Percentiles rank a stretch among this genome's conserved stretches.
Conservation (phyloP, 176 grass and related monocot species). For the Puya raimondii region DNA sequence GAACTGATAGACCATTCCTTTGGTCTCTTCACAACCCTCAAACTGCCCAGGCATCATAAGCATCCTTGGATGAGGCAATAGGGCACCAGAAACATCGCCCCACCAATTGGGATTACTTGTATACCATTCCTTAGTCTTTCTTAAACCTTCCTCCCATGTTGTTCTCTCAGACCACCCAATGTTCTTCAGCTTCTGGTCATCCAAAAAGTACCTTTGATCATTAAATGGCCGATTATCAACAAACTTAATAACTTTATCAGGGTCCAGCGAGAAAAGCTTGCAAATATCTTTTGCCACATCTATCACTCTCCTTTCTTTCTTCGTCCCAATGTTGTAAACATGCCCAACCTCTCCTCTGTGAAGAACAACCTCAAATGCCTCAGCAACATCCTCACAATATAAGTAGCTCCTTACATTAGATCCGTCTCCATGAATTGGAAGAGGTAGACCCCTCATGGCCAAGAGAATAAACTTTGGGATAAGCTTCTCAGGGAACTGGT, state of each 20-base stretch:
- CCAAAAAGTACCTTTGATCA: constrained; percentile 78
- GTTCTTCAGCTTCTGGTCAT: constrained; percentile 76
- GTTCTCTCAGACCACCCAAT: constrained; percentile 68
- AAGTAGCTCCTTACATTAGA: constrained; percentile 76
- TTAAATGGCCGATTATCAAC: constrained; percentile 86
- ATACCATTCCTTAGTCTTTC: constrained; percentile 85
- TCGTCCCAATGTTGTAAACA: constrained; percentile 82
- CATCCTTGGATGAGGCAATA: constrained; percentile 78
- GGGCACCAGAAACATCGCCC: constrained; percentile 78
- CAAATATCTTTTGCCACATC: constrained; percentile 87
- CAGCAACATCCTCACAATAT: constrained; percentile 77
- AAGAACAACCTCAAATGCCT: constrained; percentile 84
- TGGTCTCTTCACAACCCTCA: constrained; percentile 52
- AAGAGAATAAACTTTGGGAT: constrained; percentile 81
- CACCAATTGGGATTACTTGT: constrained; percentile 66
- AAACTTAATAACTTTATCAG: constrained; percentile 63
- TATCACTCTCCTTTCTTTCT: constrained; percentile 74
- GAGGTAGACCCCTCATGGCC: constrained; percentile 54
- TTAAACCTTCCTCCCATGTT: constrained; percentile 73
- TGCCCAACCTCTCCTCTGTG: constrained; percentile 73
- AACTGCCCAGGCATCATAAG: constrained; percentile 61
- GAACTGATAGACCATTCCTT: constrained; percentile 46
- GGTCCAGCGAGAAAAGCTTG: constrained; percentile 61
- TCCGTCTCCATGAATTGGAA: constrained; percentile 83
- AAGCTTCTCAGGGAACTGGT: constrained; percentile 85